Evolutionary conservation across 108 stramenopile species (phyloP), one percentile per base, ranked within the genome.

Genomic region (Discostella stelligeroides): DNA sequence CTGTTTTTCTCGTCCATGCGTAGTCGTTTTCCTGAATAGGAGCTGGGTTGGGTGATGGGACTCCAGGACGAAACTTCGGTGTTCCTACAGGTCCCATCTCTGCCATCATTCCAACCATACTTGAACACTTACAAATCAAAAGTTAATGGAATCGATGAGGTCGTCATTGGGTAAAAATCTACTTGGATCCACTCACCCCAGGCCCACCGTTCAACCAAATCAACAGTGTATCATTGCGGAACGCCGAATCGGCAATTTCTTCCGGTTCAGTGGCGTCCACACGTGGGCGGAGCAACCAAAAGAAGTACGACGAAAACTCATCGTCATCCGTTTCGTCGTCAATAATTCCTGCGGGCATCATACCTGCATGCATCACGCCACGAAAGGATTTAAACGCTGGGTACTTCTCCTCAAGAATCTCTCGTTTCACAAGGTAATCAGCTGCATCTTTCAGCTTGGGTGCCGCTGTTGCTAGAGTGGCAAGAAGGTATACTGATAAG

Each of bases 151-250:
- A 60, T 27, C 23, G 30, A 58, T 4, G 15, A n/a, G n/a, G n/a
- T n/a, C n/a, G n/a, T n/a, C n/a, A n/a, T n/a, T n/a, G n/a, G n/a
- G n/a, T n/a, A n/a, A n/a, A n/a, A n/a, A n/a, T n/a, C n/a, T n/a
- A n/a, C n/a, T n/a, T n/a, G n/a, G n/a, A n/a, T n/a, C n/a, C n/a
- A n/a, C 24, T 47, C 57, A 47, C 45, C 12, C 68, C 68, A n/a
- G 63, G 70, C 8, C 60, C 70, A 2, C 80, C 80, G 63, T 81
- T 81, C 5, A 81, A 58, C 80, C 80, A 81, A 23, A 81, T 68
- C 38, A 81, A 21, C 59, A 81, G 46, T 21, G 80, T 77, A 49
- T 81, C 80, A 61, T 77, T 56, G 17, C 76, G 68, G 67, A 77
- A 79, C 13, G 77, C 47, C 23, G 70, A 62, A 46, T 56, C 42